A percentile compares a stretch with the other conserved stretches of the same genome.
These are phyloP conservation scores for Leccinum fallax DNA, from an alignment of 1,284 basidiomycete genomes.

Conservation along the genomic window DNA sequence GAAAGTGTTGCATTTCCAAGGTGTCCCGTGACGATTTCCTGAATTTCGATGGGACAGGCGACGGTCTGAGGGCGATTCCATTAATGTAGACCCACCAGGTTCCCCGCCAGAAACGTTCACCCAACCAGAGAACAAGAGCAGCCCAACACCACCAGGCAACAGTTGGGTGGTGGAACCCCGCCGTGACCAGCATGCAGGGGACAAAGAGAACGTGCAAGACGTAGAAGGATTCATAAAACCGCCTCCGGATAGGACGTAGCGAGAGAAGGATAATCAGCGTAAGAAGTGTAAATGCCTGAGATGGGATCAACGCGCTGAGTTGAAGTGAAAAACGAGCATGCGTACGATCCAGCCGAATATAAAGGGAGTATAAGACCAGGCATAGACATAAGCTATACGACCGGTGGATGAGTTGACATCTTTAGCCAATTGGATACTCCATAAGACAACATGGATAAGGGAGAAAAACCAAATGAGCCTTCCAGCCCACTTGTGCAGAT, in stretches of 20 bases:
- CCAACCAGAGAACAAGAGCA: constrained; percentile 65
- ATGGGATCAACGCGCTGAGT: constrained; percentile 16
- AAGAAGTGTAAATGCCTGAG: constrained; percentile 69
- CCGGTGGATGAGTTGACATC: constrained; percentile 55
- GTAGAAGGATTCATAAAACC: constrained; percentile 80
- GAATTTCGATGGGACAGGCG: not conserved
- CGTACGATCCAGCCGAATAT: constrained; percentile 74
- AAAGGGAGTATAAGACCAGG: constrained; percentile 72
- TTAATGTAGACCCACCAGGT: constrained; percentile 69
- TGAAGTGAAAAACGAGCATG: constrained; percentile 16
- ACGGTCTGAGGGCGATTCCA: constrained; percentile 21
- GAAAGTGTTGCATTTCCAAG: constrained; percentile 30
- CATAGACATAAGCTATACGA: constrained; percentile 59
- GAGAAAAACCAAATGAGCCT: constrained; percentile 75
- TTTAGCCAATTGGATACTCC: constrained; percentile 67
- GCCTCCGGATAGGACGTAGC: constrained; percentile 62
- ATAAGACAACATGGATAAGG: constrained; percentile 69
- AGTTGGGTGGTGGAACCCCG: constrained; percentile 71
- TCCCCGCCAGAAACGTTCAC: constrained; percentile 64
- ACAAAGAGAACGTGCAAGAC: constrained; percentile 68
- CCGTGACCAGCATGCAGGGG: constrained; percentile 60
- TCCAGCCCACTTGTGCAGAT: constrained; percentile 74
- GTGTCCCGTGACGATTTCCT: constrained; percentile 7
- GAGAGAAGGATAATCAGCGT: constrained; percentile 70
- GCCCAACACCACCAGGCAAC: constrained; percentile 72